Percentiles rank a stretch among this genome's conserved stretches.
Conservation (phyloP, 1,139 yeast genomes). For the Candida anutae region DNA sequence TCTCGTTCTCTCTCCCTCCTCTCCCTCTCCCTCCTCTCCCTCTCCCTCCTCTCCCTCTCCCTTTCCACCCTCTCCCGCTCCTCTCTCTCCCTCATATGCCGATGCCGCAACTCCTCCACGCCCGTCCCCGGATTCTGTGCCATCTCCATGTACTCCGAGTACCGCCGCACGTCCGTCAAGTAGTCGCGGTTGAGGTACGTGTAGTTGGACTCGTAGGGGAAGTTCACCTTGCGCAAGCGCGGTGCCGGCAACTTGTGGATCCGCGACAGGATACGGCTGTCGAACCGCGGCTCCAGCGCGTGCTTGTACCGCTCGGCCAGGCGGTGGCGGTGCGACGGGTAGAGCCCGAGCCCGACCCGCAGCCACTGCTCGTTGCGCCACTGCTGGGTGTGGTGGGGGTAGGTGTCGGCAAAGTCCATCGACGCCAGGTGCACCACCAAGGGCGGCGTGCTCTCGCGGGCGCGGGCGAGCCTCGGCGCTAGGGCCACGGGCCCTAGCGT, state of each 20-base stretch:
- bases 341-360: no score
- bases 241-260: slow-evolving; percentile 23
- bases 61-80: no score
- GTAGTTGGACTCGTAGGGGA: slow-evolving; percentile 50
- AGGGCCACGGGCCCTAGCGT: no score
- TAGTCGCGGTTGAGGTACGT: slow-evolving; percentile 42
- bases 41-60: no score
- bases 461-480: no score
- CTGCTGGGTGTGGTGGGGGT: slow-evolving; percentile 40
- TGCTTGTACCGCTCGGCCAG: no score
- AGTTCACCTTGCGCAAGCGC: slow-evolving; percentile 32
- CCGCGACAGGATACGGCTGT: slow-evolving; percentile 32
- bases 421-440: slow-evolving; percentile 43
- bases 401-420: slow-evolving; percentile 40
- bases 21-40: no score
- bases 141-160: slow-evolving; percentile 42
- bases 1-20: no score
- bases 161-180: slow-evolving; percentile 35
- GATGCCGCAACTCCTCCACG: no score
- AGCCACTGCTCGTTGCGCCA: slow-evolving; percentile 40
- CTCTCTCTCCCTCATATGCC: no score
- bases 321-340: no score
- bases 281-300: slow-evolving; percentile 34
- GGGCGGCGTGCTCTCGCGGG: no score
- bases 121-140: slow-evolving; percentile 25